Evolutionary conservation across 2,329 filamentous ascomycete genomes (phyloP).

Genomic region (Parafenestella ontariensis): DNA sequence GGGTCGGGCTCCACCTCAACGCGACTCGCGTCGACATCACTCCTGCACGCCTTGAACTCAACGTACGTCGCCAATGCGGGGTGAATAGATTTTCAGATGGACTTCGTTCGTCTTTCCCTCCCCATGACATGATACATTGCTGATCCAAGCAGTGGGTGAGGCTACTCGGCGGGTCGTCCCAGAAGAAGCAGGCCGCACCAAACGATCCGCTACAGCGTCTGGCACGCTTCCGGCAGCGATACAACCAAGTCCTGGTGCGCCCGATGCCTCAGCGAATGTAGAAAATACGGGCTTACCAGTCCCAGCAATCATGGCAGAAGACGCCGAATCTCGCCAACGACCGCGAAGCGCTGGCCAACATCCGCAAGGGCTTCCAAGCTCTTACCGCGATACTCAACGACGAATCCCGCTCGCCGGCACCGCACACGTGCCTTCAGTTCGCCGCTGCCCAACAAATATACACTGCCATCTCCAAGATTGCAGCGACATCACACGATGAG

Average conservation of each 20-base stretch:
- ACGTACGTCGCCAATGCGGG: conserved; percentile 33
- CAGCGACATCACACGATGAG: conserved; percentile 82
- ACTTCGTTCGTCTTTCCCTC: conserved; percentile 27
- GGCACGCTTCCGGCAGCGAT: conserved; percentile 66
- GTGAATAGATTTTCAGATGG: conserved; percentile 32
- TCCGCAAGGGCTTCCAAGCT: conserved; percentile 62
- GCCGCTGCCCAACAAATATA: conserved; percentile 88
- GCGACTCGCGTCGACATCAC: conserved; percentile 22
- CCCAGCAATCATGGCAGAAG: conserved; percentile 67
- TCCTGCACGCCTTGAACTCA: conserved; percentile 19
- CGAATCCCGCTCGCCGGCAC: conserved; percentile 85
- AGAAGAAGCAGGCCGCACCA: conserved; percentile 58
- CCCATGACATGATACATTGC: conserved; percentile 6
- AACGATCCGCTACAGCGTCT: conserved; percentile 67
- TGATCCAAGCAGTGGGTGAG: conserved; percentile 62
- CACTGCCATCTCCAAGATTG: conserved; percentile 86
- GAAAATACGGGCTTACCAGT: conserved; percentile 17
- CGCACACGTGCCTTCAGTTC: conserved; percentile 90
- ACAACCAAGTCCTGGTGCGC: conserved; percentile 63
- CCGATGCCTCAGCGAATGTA: not conserved
- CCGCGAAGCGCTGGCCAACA: conserved; percentile 57
- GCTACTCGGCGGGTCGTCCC: conserved; percentile 64
- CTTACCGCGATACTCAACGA: conserved; percentile 77
- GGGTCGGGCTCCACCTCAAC: conserved; percentile 13
- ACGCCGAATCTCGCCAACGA: conserved; percentile 60